A percentile compares a stretch with the other conserved stretches of the same genome.
These are phyloP conservation scores for Fusarium fracticaudum DNA, from an alignment of 2,329 filamentous ascomycete genomes.

Conservation along the genomic window DNA sequence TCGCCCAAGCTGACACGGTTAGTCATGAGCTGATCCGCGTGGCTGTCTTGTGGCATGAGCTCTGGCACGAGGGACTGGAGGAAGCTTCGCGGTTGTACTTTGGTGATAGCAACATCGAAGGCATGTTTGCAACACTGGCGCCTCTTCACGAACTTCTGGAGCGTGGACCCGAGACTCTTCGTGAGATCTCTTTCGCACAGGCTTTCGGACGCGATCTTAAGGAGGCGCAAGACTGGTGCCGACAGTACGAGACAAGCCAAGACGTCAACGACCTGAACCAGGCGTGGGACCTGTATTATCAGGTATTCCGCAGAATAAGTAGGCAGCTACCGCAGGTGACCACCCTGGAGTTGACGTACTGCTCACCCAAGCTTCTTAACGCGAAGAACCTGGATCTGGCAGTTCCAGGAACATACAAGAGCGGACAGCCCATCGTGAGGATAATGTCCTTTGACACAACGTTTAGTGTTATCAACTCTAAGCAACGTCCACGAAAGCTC, in stretches of 20 bases:
- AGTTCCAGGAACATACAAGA: constrained; percentile 94
- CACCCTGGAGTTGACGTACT: constrained; percentile 92
- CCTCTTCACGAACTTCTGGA: constrained; percentile 93
- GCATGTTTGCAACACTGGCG: constrained; percentile 92
- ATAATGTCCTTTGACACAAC: constrained; percentile 92
- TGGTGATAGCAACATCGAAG: constrained; percentile 95
- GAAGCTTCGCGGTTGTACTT: constrained; percentile 97
- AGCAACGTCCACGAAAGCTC: constrained; percentile 92
- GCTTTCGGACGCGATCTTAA: constrained; percentile 95
- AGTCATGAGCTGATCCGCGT: constrained; percentile 97
- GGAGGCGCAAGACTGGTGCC: constrained; percentile 96
- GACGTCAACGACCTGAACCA: constrained; percentile 96
- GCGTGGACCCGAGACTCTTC: constrained; percentile 87
- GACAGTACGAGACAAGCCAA: constrained; percentile 86
- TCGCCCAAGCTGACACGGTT: constrained; percentile 94
- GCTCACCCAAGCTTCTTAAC: constrained; percentile 90
- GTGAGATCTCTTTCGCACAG: constrained; percentile 97
- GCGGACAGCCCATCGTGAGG: constrained; percentile 78
- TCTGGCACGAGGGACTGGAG: constrained; percentile 98
- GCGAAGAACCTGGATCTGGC: constrained; percentile 89
- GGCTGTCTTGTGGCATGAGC: constrained; percentile 97
- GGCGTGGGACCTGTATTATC: constrained; percentile 99
- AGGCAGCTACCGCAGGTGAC: constrained; percentile 93
- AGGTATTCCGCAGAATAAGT: constrained; percentile 95
- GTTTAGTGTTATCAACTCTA: constrained; percentile 92